Evolutionary conservation across 805 yeast genomes (phyloP), one percentile per base, ranked within the genome.

Genomic region (Diddensiella santjacobensis): DNA sequence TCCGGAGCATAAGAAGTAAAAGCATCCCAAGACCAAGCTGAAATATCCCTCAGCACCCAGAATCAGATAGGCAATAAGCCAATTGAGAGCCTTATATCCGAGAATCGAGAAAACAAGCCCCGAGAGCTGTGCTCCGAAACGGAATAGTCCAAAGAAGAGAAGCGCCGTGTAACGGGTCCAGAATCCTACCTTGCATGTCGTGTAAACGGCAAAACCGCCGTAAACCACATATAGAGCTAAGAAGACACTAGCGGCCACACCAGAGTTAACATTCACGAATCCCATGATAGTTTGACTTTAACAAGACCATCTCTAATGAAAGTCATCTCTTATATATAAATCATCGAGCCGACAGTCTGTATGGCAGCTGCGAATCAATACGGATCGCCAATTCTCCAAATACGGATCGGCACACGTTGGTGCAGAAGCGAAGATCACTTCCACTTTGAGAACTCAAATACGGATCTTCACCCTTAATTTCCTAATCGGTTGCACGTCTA

Each of bases 21-120:
- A 48, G 13, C 46, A 47, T 19, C 48, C 23, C 36, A 53, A 42
- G 5, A 53, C 47, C 8, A 53, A 37, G 15, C 48, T 42, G 41
- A 53, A 51, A 24, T 53, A 53, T 4, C 57, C 57, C 40, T 53
- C 57, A 8, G 55, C 55, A 10, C 55, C 54, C 29, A 53, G 47
- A 22, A 53, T 42, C 40, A 53, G 40, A 37, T 51, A 53, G 3
- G 57, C 57, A 8, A 53, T 35, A 23, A 53, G 51, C 57, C 57
- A 53, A 10, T 44, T 41, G 26, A 40, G n/a, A 31, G 31, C 22
- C 8, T 18, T 24, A 30, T 40, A 45, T n/a, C 53, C 51, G 10
- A 39, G 26, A 8, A 33, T 22, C 4, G 51, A 26, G 41, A 51
- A 48, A 2, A 40, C 57, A n/a, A 53, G 36, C 4, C 47, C 55